Percentiles rank a stretch among this genome's conserved stretches.
phyloP scores from a whole-genome alignment of 805 yeast species.

The Danielia oregonensis region DNA sequence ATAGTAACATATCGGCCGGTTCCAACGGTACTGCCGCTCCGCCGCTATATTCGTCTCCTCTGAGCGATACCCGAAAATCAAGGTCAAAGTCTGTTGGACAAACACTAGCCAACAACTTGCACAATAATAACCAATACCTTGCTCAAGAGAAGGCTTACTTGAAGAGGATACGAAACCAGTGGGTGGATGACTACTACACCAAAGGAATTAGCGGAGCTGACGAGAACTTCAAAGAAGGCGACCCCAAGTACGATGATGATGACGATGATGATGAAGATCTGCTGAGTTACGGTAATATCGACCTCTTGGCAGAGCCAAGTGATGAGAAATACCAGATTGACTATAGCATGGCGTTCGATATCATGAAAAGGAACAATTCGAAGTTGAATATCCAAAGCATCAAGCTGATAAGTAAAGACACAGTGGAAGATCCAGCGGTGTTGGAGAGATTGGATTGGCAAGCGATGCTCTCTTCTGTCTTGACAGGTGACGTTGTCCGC shows the following conservation, averaged over 20 bases:
- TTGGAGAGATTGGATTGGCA: conserved; percentile 93
- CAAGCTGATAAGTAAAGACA: conserved; percentile 35
- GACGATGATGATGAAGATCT: conserved; percentile 28
- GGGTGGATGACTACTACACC: conserved; percentile 68
- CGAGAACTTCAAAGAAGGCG: conserved; percentile 14
- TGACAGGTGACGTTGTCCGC: conserved; percentile 91
- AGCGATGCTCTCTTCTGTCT: conserved; percentile 81
- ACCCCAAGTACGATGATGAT: conserved; percentile 10
- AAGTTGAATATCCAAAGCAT: conserved; percentile 25
- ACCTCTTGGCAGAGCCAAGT: conserved; percentile 37
- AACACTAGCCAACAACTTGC: conserved; percentile 13
- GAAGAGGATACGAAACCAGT: conserved; percentile 56
- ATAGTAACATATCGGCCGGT: not conserved
- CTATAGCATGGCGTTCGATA: conserved; percentile 34
- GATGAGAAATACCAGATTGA: conserved; percentile 48
- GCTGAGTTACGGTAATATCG: conserved; percentile 14
- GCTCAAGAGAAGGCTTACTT: conserved; percentile 69
- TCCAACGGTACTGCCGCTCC: not conserved
- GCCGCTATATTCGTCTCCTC: not conserved
- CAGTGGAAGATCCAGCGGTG: conserved; percentile 44
- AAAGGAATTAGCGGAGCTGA: conserved; percentile 52
- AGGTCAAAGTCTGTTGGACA: conserved; percentile 12
- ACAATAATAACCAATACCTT: conserved; percentile 36
- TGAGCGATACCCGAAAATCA: conserved; percentile 4
- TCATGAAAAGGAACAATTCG: conserved; percentile 26